Percentiles rank a stretch among this genome's conserved stretches.
phyloP scores from a whole-genome alignment of 345 rosid species.

The Eucalyptus curtisii region DNA sequence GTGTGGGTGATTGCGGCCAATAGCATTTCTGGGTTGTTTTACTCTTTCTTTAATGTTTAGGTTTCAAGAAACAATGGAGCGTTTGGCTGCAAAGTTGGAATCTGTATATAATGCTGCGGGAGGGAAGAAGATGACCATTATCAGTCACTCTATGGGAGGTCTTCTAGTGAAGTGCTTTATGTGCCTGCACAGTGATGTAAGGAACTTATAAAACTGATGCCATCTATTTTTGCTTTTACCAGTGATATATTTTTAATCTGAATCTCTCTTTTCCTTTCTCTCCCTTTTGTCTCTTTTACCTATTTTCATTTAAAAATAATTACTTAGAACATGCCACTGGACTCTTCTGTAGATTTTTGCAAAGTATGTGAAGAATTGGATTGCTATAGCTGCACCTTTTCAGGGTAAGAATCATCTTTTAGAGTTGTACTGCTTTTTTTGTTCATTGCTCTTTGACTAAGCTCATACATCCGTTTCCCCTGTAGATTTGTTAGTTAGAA shows the following conservation, averaged over 20 bases:
- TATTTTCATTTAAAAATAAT: background rate
- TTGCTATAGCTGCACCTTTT: slow-evolving; percentile 94
- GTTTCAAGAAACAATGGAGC: slow-evolving; percentile 59
- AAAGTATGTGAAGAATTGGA: slow-evolving; percentile 90
- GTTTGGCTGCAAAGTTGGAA: slow-evolving; percentile 59
- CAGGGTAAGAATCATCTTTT: slow-evolving; percentile 30
- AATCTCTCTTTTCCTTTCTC: background rate
- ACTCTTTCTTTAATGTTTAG: slow-evolving; percentile 20
- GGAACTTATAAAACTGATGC: background rate
- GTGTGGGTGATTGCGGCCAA: background rate
- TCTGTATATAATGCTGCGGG: slow-evolving; percentile 66
- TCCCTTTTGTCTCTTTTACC: background rate
- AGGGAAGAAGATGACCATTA: slow-evolving; percentile 76
- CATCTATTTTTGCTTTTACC: background rate
- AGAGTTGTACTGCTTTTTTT: background rate
- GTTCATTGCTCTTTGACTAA: background rate
- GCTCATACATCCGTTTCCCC: background rate
- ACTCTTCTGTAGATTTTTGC: slow-evolving; percentile 48
- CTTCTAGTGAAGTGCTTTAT: slow-evolving; percentile 89
- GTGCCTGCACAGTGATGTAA: slow-evolving; percentile 73
- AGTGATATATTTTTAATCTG: background rate
- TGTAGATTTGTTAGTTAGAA: background rate
- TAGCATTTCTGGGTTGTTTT: background rate
- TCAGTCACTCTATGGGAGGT: slow-evolving; percentile 98
- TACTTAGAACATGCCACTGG: background rate